Percentiles rank a stretch among this genome's conserved stretches.
Conservation (phyloP, 306 rosid genomes). For the Pyrus betulifolia region DNA sequence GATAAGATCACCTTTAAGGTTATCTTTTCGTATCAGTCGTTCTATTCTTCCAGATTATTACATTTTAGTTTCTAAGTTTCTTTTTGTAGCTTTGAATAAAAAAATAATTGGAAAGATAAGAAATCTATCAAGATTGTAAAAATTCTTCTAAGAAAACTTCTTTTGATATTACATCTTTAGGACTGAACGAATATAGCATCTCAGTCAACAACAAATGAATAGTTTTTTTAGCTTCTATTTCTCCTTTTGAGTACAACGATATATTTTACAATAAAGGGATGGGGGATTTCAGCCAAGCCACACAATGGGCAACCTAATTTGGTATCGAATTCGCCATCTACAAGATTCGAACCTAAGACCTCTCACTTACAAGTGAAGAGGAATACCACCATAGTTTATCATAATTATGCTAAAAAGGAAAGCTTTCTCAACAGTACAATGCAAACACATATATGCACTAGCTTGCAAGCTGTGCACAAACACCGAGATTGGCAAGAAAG, state of each 20-base stretch:
- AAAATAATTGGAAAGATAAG: neutral
- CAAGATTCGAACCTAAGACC: too few species aligned
- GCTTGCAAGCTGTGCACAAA: neutral
- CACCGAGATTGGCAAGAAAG: neutral
- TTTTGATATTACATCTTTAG: neutral
- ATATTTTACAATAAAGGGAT: too few species aligned
- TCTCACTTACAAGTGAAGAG: too few species aligned
- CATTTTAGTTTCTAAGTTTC: neutral
- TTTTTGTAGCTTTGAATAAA: neutral
- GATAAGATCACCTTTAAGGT: neutral
- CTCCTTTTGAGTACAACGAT: neutral
- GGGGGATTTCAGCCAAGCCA: too few species aligned
- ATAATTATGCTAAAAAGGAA: neutral
- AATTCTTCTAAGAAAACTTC: neutral
- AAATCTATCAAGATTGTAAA: too few species aligned
- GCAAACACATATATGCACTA: neutral
- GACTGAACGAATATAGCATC: too few species aligned
- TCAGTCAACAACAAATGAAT: neutral
- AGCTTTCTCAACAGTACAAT: neutral
- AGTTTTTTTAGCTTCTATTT: neutral
- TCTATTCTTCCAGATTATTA: neutral
- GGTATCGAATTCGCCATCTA: too few species aligned
- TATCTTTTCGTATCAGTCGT: neutral
- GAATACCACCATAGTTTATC: neutral
- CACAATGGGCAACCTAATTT: too few species aligned